Evolutionary conservation across 345 rosid genomes (phyloP).

Genomic region (Hypericum perforatum): DNA sequence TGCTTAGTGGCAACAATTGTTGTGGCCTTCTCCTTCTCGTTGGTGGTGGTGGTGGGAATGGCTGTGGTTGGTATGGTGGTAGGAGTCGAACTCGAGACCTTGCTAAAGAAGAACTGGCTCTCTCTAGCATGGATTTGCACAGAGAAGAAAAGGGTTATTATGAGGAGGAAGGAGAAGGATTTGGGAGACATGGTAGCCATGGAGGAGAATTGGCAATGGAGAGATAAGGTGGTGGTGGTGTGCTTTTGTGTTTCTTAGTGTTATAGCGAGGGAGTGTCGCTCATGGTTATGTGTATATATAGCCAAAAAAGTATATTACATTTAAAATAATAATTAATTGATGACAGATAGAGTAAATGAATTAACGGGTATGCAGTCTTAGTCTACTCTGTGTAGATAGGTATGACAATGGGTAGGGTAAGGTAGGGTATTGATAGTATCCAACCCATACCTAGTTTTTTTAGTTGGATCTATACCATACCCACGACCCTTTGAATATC

Average conservation of each 20-base stretch:
- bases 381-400: too few relatives aligned
- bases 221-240: not conserved
- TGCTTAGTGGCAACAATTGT: not conserved
- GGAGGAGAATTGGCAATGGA: not conserved
- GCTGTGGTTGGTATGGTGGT: too few relatives aligned
- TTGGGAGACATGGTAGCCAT: constrained; percentile 23
- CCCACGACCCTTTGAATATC: too few relatives aligned
- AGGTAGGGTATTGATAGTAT: too few relatives aligned
- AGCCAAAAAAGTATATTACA: too few relatives aligned
- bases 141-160: constrained; percentile 18
- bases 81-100: constrained; percentile 5
- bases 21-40: not conserved
- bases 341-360: too few relatives aligned
- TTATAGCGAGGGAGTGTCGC: not conserved
- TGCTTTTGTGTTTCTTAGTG: not conserved
- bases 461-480: too few relatives aligned
- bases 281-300: too few relatives aligned
- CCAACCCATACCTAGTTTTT: too few relatives aligned
- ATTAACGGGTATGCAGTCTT: too few relatives aligned
- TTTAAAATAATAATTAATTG: too few relatives aligned
- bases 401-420: too few relatives aligned
- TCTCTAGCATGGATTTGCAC: constrained; percentile 12
- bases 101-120: constrained; percentile 21
- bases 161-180: constrained; percentile 10
- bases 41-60: constrained; percentile 4